Conservation (phyloP, 306 rosid genomes). For the Begonia fuchsioides region DNA sequence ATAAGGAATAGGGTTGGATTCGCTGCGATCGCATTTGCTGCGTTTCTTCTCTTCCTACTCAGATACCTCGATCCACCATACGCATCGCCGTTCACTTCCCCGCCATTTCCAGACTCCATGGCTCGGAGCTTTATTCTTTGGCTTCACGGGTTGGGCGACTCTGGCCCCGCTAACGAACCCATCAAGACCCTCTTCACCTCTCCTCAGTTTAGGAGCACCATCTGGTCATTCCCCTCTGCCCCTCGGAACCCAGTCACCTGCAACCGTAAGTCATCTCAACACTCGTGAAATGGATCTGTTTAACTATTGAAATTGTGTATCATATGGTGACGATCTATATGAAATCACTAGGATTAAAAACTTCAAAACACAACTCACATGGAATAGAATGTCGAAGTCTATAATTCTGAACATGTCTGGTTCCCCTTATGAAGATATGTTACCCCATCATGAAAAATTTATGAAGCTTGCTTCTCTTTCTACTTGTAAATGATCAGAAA, state of each 20-base stretch:
- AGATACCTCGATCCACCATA: background rate
- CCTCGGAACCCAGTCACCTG: constrained; percentile 72
- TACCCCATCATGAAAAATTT: too few species aligned
- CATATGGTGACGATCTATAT: too few species aligned
- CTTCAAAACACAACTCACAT: too few species aligned
- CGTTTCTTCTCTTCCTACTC: constrained; percentile 18
- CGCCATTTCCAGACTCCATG: constrained; percentile 23
- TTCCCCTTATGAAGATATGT: too few species aligned
- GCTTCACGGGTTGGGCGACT: constrained; percentile 87
- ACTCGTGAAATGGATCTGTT: too few species aligned
- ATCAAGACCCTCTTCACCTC: constrained; percentile 68
- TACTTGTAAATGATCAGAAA: too few species aligned
- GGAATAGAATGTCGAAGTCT: too few species aligned
- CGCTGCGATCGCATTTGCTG: constrained; percentile 14
- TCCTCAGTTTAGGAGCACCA: constrained; percentile 40
- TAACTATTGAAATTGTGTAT: too few species aligned
- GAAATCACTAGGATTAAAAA: too few species aligned
- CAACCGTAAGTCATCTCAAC: constrained; percentile 32
- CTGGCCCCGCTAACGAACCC: constrained; percentile 90
- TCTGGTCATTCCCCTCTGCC: constrained; percentile 84
- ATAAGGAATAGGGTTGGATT: constrained; percentile 18
- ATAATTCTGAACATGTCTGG: too few species aligned
- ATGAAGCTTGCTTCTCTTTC: too few species aligned
- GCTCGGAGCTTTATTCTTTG: constrained; percentile 68
- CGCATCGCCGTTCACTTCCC: constrained; percentile 6